Conservation (phyloP, 345 rosid species). For the Psidium friedrichsthalianum region DNA sequence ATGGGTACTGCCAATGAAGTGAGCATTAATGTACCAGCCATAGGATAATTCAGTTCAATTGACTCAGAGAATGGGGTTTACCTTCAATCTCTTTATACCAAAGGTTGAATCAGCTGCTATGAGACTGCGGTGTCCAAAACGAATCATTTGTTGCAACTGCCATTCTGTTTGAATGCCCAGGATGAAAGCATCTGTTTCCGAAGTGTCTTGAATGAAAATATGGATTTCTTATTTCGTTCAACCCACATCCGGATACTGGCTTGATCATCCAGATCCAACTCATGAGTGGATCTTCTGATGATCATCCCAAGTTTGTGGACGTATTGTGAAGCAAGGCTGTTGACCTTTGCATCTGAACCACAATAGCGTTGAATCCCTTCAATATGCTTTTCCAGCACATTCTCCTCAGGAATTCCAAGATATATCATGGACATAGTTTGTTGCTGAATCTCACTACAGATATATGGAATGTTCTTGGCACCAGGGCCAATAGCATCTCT, state of each 20-base stretch:
- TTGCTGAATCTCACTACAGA: constrained; percentile 74
- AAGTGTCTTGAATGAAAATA: constrained; percentile 80
- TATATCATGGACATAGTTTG: constrained; percentile 93
- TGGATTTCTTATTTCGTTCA: constrained; percentile 77
- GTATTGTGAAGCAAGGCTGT: constrained; percentile 74
- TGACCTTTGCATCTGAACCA: constrained; percentile 56
- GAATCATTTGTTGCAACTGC: constrained; percentile 85
- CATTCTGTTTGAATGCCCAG: constrained; percentile 94
- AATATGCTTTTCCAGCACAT: constrained; percentile 85
- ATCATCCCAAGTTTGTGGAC: constrained; percentile 94
- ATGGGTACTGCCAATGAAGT: constrained; percentile 56
- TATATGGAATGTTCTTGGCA: constrained; percentile 82
- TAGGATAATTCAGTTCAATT: neutral
- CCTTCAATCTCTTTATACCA: constrained; percentile 89
- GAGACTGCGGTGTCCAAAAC: constrained; percentile 79
- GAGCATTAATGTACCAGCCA: neutral
- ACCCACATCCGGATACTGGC: constrained; percentile 81
- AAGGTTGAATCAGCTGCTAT: constrained; percentile 83
- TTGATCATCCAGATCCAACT: constrained; percentile 89
- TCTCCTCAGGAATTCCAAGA: constrained; percentile 92
- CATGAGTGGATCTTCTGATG: constrained; percentile 75
- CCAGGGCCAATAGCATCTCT: constrained; percentile 96
- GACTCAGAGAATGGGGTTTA: constrained; percentile 5
- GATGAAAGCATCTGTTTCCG: constrained; percentile 63
- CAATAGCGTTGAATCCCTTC: constrained; percentile 88